These are phyloP conservation scores for Fonsecaea nubica DNA, from an alignment of 2,329 filamentous ascomycete genomes.

Conservation along the genomic window DNA sequence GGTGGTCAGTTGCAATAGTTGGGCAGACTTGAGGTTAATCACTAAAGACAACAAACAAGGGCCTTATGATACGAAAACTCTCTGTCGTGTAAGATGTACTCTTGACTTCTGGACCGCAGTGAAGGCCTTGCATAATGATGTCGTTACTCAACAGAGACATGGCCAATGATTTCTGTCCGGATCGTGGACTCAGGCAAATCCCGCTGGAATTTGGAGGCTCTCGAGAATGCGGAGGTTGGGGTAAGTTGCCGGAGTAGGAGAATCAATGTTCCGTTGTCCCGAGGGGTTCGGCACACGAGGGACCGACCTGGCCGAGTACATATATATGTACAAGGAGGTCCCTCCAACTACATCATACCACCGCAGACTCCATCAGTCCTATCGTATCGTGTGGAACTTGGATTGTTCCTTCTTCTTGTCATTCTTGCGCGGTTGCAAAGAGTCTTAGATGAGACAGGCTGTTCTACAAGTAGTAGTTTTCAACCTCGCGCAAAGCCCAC, in stretches of 20 bases:
- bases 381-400: slow-evolving; percentile 1
- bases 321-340: no score
- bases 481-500: neutral
- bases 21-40: neutral
- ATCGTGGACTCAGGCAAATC: neutral
- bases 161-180: neutral
- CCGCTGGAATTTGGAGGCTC: neutral
- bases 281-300: neutral
- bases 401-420: neutral
- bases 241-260: neutral
- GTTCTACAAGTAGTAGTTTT: neutral
- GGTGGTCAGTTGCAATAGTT: neutral
- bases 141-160: neutral
- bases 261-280: neutral
- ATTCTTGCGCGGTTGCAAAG: neutral
- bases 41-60: neutral
- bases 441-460: slow-evolving; percentile 3
- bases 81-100: neutral
- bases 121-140: neutral
- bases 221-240: neutral
- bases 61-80: neutral
- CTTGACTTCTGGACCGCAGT: neutral
- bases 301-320: neutral
- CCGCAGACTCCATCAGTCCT: neutral
- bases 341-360: neutral